A percentile compares a stretch with the other conserved stretches of the same genome.
Conservation (phyloP, 1,139 yeast species). For the Candida sanyaensis region DNA sequence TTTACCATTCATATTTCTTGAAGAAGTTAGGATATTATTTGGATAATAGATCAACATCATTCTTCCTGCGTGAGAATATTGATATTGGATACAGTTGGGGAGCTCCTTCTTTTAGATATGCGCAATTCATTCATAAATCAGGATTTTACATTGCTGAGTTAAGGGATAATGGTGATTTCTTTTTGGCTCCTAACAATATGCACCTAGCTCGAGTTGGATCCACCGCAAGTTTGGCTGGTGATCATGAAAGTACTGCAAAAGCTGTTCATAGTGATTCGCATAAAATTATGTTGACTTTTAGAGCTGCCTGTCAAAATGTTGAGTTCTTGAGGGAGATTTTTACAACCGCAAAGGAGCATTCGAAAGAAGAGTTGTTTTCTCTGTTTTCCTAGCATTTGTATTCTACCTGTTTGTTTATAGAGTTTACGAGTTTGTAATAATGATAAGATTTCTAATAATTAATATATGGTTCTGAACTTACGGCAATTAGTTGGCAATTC, state of each 20-base stretch:
- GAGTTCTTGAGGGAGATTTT: constrained; percentile 52
- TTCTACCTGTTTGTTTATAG: constrained; percentile 2
- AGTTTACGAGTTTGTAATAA: neutral
- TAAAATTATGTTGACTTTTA: constrained; percentile 67
- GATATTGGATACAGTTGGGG: constrained; percentile 90
- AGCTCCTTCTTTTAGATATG: constrained; percentile 73
- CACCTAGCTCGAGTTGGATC: constrained; percentile 66
- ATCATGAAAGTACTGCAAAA: constrained; percentile 27
- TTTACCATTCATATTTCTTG: constrained; percentile 65
- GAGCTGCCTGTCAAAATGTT: constrained; percentile 59
- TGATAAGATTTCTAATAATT: neutral
- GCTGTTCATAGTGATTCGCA: constrained; percentile 60
- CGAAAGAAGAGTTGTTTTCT: constrained; percentile 34
- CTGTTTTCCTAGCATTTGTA: constrained; percentile 8
- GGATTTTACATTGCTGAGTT: constrained; percentile 92
- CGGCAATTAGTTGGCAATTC: constrained; percentile 49
- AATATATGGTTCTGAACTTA: too few relatives aligned
- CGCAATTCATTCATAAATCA: constrained; percentile 86
- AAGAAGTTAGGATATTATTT: constrained; percentile 71
- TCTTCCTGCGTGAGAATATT: constrained; percentile 52
- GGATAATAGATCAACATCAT: constrained; percentile 77
- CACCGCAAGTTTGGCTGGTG: constrained; percentile 25
- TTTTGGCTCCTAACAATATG: constrained; percentile 78
- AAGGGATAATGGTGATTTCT: constrained; percentile 76
- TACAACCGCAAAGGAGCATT: constrained; percentile 55